phyloP scores from a whole-genome alignment of 2,329 filamentous ascomycete species.

The Arthrocladium fulminans region DNA sequence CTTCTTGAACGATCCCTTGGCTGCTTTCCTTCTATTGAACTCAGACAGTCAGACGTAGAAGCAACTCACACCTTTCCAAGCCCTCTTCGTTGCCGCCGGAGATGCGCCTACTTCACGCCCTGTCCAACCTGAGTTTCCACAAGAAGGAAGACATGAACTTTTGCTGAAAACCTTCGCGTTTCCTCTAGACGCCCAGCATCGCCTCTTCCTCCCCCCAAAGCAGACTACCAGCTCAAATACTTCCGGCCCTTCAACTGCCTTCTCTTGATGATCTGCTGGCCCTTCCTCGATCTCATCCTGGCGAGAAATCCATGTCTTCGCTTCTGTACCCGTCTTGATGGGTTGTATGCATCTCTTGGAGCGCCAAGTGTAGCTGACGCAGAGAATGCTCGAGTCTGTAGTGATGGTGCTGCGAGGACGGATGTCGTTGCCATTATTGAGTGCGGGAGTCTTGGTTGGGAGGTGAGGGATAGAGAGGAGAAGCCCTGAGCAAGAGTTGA shows the following conservation, averaged over 20 bases:
- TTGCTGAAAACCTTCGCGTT: no score
- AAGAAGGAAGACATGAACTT: no score
- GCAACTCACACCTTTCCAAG: no score
- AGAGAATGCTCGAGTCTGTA: constrained; percentile 30
- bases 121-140: no score
- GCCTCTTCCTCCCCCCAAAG: no score
- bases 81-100: no score
- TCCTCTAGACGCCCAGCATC: no score
- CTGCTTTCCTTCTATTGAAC: no score
- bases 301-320: constrained; percentile 53
- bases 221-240: constrained; percentile 42
- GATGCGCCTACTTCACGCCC: no score
- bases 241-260: constrained; percentile 46
- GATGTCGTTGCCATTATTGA: background rate
- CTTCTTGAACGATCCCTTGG: no score
- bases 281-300: constrained; percentile 44
- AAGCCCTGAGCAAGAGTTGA: constrained; percentile 13
- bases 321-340: constrained; percentile 52
- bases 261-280: constrained; percentile 46
- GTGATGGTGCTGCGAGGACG: constrained; percentile 4
- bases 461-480: constrained; percentile 3
- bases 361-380: constrained; percentile 35
- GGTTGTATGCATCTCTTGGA: constrained; percentile 49
- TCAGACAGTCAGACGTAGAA: no score
- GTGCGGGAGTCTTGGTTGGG: constrained; percentile 9